Base-by-base conservation (phyloP, 1,284 basidiomycete genomes). In the Phylloboletellus chloephorus region DNA sequence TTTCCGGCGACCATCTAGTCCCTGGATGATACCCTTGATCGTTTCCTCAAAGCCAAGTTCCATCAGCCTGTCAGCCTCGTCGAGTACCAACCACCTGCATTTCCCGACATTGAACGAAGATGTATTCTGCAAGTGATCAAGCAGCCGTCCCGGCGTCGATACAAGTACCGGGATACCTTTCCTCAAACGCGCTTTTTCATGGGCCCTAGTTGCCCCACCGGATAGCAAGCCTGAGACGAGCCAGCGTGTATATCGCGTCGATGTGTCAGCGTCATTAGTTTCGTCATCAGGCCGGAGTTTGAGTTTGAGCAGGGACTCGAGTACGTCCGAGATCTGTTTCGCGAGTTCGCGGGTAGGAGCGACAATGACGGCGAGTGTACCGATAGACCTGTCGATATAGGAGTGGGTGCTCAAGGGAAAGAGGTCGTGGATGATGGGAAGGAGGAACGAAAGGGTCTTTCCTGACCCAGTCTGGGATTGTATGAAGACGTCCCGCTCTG, bases 401-500 rank as follows among this genome's bases (percentile, higher is more conserved):
- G 89, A 92, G 15, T 82, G 73, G 12, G 81, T 78, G 41, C 91
- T 89, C 24, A 98, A 73, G 0, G 92, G 91, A 20, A 98, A 76
- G 30, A 96, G 79, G 58, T 95, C 90, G 54, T 98, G 92, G 28
- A 99, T 76, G 61, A 98, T 93, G 13, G 96, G 96, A 4, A 98
- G 78, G 12, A 98, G 78, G 67, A 90, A 99, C 3, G 95, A 80
- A 16, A 98, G 71, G 0, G 95, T 98, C 68, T 98, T 98, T 53
- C 96, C 96, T 0, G 94, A 98, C 46, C 96, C 96, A 0, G 96
- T 98, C 62, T 99, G 95, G 4, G 92, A 90, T 61, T 98, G 94
- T 40, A 99, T 88, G 60, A 98, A 93, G 11, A 91, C 79, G 63
- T 98, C 96, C 42, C 87, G 74, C 19, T 65, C 66, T 15, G 58